Evolutionary conservation across 768 basidiomycete genomes (phyloP), one percentile per base, ranked within the genome.

Genomic region (Cystoderma amianthinum): DNA sequence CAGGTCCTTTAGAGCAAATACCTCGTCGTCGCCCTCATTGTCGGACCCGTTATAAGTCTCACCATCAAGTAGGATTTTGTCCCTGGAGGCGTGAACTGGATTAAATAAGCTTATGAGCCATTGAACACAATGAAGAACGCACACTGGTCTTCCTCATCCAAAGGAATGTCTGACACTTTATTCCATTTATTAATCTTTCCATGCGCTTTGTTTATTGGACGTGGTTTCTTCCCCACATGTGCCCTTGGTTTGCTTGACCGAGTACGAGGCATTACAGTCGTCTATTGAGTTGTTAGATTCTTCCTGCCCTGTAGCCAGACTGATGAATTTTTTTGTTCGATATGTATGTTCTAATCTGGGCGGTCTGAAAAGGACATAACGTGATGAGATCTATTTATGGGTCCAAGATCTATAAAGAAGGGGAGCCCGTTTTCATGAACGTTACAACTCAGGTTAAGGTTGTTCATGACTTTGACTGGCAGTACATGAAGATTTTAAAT

Each of bases 71-170:
- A 87, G 65, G 44, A 95, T 85, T 53, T 75, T 77, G 55, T 96
- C 91, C 40, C 76, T 73, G 20, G 79, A 76, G 1, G 69, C 63
- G 56, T 89, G 85, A 54, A 90, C 88, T 92, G 48, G 3, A 35
- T 25, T 5, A 32, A 22, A 45, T 47, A 18, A 35, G 38, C 46
- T 32, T 42, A 42, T 19, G 16, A 40, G 28, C 11, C 17, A 23
- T 19, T 15, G 39, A 40, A 48, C 25, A 1, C 12, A 22, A 44
- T 19, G 36, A 38, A 33, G 12, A 18, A 36, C 82, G 47, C 52
- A 88, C 87, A 89, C 54, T 81, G 71, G 55, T 90, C 87, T 54
- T 87, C 84, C 50, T 80, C 82, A 49, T 90, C 85, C 47, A 85
- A 54, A 7, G 81, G 83, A 40, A 90, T 76, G 52, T 90, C 88